phyloP scores from a whole-genome alignment of 179 eudicot species.

The Patellifolia procumbens region DNA sequence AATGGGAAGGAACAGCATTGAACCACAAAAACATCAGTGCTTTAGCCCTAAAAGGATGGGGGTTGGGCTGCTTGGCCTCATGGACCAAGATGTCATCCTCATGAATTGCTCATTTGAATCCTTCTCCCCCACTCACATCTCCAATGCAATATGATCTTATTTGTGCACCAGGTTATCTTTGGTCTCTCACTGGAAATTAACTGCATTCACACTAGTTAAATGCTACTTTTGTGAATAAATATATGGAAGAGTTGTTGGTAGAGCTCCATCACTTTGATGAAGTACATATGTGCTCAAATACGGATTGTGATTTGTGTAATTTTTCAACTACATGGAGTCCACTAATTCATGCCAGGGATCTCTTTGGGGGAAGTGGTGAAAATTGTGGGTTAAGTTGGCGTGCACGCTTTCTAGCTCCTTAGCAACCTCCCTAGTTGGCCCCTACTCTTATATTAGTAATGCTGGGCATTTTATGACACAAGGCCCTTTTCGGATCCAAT shows the following conservation, averaged over 20 bases:
- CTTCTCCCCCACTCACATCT: background rate
- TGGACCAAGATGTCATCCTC: background rate
- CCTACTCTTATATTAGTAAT: background rate
- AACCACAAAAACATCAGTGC: background rate
- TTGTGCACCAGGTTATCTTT: background rate
- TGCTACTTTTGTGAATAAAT: background rate
- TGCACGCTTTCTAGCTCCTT: background rate
- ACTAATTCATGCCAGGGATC: background rate
- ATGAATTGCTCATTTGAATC: background rate
- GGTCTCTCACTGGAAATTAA: background rate
- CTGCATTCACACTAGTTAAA: background rate
- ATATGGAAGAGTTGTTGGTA: background rate
- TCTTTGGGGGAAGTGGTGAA: background rate
- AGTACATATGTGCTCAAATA: no score
- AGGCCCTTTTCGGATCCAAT: background rate
- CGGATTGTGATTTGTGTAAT: background rate
- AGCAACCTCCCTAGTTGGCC: background rate
- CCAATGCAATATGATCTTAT: background rate
- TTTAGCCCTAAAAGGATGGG: background rate
- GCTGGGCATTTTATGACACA: background rate
- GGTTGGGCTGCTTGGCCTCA: no score
- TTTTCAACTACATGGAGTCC: background rate
- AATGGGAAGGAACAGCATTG: no score
- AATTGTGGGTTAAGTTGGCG: background rate
- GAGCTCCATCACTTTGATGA: background rate